Evolutionary conservation across 306 rosid genomes (phyloP), one percentile per base, ranked within the genome.

Genomic region (Bauhinia variegata): DNA sequence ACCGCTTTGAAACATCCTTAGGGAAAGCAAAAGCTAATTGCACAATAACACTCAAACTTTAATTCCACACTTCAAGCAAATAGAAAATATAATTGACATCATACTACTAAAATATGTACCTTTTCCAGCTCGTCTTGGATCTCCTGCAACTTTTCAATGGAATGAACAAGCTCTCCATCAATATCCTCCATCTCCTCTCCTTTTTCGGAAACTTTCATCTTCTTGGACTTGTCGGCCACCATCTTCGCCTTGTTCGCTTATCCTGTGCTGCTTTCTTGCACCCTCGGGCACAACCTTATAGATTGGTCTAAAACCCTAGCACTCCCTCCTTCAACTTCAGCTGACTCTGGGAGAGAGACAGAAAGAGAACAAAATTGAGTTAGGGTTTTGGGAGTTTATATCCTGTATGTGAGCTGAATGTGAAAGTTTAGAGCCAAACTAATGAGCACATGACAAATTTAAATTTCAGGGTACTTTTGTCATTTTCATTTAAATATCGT

Each of bases 121-220:
- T 89, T 89, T 67, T 89, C 96, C 55, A 92, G 95, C 63, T 89
- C 91, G 66, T 92, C 98, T 74, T 89, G 98, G 75, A 87, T 82
- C 76, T 89, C 95, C 84, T 92, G 95, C 80, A 92, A 67, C 60
- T 89, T 92, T 75, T 92, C 95, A 65, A 89, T 82, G 67, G 91
- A 82, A 41, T 83, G 82, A 60, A 92, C 82, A 67, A 92, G 96
- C 67, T 92, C 81, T 63, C 72, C 92, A 13, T 89, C 89, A 61
- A 89, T 76, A 28, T 73, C 80, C 42, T 85, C 92, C 0, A 82
- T 58, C 68, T 74, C 71, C 33, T 89, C 87, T 13, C 63, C 52
- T 47, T 78, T 84, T 31, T 81, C 95, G 0, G 82, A 15, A 1
- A 72, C 71, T 86, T 85, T 92, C 44, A 74, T 68, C 78, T 80